Evolutionary conservation across 2,329 filamentous ascomycete species (phyloP), one percentile per base, ranked within the genome.

Genomic region (Aureobasidium leucospermi): DNA sequence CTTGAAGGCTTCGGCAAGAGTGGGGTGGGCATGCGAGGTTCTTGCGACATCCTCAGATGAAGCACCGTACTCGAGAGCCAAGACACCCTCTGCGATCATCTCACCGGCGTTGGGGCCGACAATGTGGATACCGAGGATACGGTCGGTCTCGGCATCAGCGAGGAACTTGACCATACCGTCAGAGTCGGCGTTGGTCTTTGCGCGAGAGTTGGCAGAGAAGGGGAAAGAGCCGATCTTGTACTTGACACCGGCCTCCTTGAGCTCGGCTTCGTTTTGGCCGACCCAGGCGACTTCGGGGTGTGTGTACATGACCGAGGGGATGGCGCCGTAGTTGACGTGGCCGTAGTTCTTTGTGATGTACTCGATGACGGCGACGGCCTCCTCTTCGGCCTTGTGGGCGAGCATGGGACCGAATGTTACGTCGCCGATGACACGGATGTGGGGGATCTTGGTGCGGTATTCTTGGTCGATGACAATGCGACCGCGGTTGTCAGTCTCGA

Each of bases 301-400:
- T 10, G 94, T 97, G 84, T 99, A 99, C 94, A 99, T 99, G 78
- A 99, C 94, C 36, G 90, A 94, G 65, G 94, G 94, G 72, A 99
- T 99, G 75, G 88, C 90, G 70, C 85, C 90, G 79, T 99, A 99
- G 87, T 99, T 99, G 78, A 99, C 94, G 77, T 99, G 94, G 61
- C 94, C 94, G 76, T 95, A 88, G 66, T 91, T 91, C 82, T 97
- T 97, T 80, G 90, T 93, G 77, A 99, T 94, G 81, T 91, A 97
- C 78, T 99, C 94, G 64, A 97, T 82, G 60, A 87, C 93, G 34
- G 94, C 94, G 64, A 97, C 92, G 62, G 84, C 94, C 79, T 99
- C 94, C 78, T 99, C 94, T 78, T 99, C 94, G 55, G 94, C 94
- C 84, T 99, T 99, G 84, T 99, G 94, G 58, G 94, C 94, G 70